These are phyloP conservation scores for Pichia manshurica DNA, from an alignment of 805 yeast genomes.

Conservation along the genomic window DNA sequence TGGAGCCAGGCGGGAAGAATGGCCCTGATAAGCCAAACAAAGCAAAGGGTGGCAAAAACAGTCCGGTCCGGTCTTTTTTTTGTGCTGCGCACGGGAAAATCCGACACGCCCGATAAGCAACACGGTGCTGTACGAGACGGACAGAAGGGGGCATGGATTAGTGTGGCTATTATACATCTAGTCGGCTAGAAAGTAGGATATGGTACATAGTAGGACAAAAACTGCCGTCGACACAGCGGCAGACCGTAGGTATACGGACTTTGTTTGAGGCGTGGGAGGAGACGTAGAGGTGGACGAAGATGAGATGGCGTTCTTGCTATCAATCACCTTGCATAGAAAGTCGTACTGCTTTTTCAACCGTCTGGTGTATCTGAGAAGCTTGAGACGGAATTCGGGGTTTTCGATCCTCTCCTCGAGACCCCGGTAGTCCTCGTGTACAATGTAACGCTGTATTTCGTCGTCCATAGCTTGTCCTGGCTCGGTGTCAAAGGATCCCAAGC, in stretches of 20 bases:
- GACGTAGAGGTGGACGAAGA: background rate
- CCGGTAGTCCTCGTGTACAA: background rate
- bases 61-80: too few species aligned
- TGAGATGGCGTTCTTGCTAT: background rate
- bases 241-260: background rate
- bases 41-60: too few species aligned
- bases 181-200: slow-evolving; percentile 13
- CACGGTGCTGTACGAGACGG: too few species aligned
- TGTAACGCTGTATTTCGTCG: slow-evolving; percentile 1
- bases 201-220: slow-evolving; percentile 2
- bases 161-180: background rate
- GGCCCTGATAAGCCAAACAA: too few species aligned
- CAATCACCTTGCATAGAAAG: background rate
- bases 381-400: slow-evolving; percentile 1
- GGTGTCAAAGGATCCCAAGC: too few species aligned
- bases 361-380: background rate
- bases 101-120: background rate
- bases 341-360: slow-evolving; percentile 1
- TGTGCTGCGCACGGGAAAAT: background rate
- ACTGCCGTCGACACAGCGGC: background rate
- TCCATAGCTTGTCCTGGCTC: background rate
- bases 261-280: background rate
- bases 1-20: background rate
- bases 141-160: background rate
- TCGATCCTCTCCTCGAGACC: background rate